These are phyloP conservation scores for Saccharomycopsis sp. DNA, from an alignment of 805 yeast genomes.

Conservation along the genomic window DNA sequence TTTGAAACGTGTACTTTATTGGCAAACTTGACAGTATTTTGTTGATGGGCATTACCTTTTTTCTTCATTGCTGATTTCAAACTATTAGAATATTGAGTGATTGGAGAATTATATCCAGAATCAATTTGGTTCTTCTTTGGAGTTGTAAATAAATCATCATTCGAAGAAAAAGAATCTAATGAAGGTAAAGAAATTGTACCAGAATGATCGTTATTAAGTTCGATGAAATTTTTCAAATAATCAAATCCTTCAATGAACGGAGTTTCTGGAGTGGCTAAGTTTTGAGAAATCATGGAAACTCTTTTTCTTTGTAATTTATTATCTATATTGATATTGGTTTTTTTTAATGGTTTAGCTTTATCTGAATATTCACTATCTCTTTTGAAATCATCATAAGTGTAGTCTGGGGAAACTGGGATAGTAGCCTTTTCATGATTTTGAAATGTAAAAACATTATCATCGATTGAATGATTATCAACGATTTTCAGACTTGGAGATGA, in stretches of 20 bases:
- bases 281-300: background rate
- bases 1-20: slow-evolving; percentile 38
- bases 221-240: slow-evolving; percentile 13
- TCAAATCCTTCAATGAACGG: slow-evolving; percentile 6
- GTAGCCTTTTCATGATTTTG: background rate
- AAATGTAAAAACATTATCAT: background rate
- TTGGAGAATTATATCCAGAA: background rate
- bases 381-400: slow-evolving; percentile 3
- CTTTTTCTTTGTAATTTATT: too few relatives aligned
- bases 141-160: background rate
- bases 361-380: background rate
- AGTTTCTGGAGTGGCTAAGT: slow-evolving; percentile 3
- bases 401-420: background rate
- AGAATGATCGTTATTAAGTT: background rate
- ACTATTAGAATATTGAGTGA: background rate
- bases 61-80: slow-evolving; percentile 2
- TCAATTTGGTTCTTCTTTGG: background rate
- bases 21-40: slow-evolving; percentile 34
- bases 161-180: background rate
- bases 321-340: too few relatives aligned
- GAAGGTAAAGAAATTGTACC: slow-evolving; percentile 1
- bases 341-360: too few relatives aligned
- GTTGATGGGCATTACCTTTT: background rate
- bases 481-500: too few relatives aligned
- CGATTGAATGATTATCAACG: too few relatives aligned